Conservation (phyloP, 2,329 filamentous ascomycete species). For the Fusarium pseudocircinatum region DNA sequence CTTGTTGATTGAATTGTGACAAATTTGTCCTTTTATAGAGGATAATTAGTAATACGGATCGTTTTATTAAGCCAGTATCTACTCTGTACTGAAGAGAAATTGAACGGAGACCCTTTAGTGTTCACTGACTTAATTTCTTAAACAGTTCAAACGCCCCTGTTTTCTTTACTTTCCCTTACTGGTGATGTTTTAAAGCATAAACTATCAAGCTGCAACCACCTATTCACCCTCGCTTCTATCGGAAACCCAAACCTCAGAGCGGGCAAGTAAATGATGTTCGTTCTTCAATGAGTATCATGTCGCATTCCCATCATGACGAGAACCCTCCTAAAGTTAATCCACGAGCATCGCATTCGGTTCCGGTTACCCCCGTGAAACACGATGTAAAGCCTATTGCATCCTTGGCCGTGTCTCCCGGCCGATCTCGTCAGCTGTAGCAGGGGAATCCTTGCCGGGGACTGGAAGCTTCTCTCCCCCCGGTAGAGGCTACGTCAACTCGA, state of each 20-base stretch:
- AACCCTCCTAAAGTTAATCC: background rate
- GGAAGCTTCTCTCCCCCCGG: background rate
- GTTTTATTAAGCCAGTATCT: background rate
- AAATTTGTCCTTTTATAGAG: background rate
- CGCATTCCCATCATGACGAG: fast-evolving
- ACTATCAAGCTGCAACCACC: too few species aligned
- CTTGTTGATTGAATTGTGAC: background rate
- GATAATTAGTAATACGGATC: background rate
- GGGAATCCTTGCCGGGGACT: background rate
- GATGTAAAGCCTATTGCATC: background rate
- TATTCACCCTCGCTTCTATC: too few species aligned
- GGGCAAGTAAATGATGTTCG: too few species aligned
- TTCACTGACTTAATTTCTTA: too few species aligned
- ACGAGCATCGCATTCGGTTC: background rate
- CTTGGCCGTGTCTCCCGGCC: background rate
- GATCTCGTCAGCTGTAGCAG: background rate
- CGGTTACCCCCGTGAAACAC: background rate
- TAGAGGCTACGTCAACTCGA: background rate
- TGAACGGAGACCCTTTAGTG: background rate
- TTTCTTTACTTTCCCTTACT: too few species aligned
- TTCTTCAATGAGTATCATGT: background rate
- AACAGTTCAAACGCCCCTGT: too few species aligned
- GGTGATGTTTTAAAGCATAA: too few species aligned
- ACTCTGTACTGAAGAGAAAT: too few species aligned
- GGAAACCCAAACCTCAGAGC: too few species aligned